Evolutionary conservation across 192 early-diverging fungal genomes (phyloP), one percentile per base, ranked within the genome.

Genomic region (Coemansia sp.): DNA sequence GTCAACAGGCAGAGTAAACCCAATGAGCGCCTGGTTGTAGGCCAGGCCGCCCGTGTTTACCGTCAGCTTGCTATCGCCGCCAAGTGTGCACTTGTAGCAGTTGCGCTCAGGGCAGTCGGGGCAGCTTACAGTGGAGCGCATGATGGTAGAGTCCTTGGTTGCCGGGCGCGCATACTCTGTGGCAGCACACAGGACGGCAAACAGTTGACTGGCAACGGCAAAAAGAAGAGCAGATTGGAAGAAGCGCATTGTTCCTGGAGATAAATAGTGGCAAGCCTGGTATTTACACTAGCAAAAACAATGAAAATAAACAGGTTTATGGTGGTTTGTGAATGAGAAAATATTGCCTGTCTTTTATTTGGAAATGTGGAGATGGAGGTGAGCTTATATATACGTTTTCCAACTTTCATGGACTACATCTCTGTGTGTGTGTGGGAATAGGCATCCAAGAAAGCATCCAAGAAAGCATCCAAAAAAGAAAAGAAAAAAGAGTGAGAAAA

Each of bases 71-170:
- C 42, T 19, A 8, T 74, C 56, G 41, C 69, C 46, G 43, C 80
- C 80, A 8, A 78, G 67, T 1, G 80, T 78, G 62, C 80, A 83
- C 49, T 78, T 57, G 65, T 78, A 78, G 72, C 80, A 83, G 76
- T 83, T 78, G 59, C 60, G 39, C 18, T 83, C 63, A 3, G 80
- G 76, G 51, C 80, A 83, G 54, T 66, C 32, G 45, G 80, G 41
- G 55, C 80, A 83, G 69, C 65, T 67, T 16, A 72, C 69, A 32
- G 76, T 78, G 2, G 80, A 83, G 54, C 76, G 76, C 51, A 69
- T 21, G 52, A 83, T 77, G 36, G 80, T 83, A 8, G 80, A 78
- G 72, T 83, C 80, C 60, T 83, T 83, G 72, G 56, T 59, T 6
- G 80, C 74, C 21, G 80, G 72, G 1, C 45, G 66, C 10, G 60